Conservation (phyloP, 352 stramenopile genomes). For the Phytophthora sp. region DNA sequence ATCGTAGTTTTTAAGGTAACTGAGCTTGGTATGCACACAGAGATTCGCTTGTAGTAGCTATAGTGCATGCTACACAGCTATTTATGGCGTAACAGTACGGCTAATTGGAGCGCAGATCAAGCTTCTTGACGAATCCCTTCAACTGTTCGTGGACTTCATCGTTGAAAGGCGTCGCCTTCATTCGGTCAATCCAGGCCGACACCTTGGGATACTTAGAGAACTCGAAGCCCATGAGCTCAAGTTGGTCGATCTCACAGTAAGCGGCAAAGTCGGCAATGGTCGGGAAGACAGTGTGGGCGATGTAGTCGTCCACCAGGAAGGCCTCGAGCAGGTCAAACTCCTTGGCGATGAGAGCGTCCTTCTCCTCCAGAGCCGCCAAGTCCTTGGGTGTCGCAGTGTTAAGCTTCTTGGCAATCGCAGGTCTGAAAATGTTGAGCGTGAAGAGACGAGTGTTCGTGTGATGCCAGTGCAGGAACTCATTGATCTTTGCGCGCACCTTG, state of each 20-base stretch:
- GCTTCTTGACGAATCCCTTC: constrained; percentile 34
- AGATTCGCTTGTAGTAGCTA: too few species aligned
- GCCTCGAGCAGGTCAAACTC: constrained; percentile 48
- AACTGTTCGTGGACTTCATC: constrained; percentile 58
- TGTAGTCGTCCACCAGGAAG: constrained; percentile 56
- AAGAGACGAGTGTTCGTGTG: constrained; percentile 62
- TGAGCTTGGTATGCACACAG: too few species aligned
- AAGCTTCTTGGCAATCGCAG: constrained; percentile 37
- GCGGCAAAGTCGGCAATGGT: constrained; percentile 62
- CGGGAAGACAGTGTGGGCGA: constrained; percentile 51
- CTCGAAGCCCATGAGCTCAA: constrained; percentile 60
- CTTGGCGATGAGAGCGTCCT: constrained; percentile 47
- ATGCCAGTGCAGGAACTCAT: constrained; percentile 78
- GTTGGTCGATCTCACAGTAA: constrained; percentile 74
- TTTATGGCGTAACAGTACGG: too few species aligned
- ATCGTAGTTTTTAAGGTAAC: too few species aligned
- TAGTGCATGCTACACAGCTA: too few species aligned
- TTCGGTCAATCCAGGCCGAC: constrained; percentile 56
- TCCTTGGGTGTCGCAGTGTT: constrained; percentile 45
- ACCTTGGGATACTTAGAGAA: constrained; percentile 62
- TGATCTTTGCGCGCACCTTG: constrained; percentile 57
- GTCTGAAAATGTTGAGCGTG: constrained; percentile 54
- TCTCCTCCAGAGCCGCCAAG: constrained; percentile 37
- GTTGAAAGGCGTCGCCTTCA: constrained; percentile 60
- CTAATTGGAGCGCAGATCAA: too few species aligned